phyloP scores from a whole-genome alignment of 2,329 filamentous ascomycete species.

The Aspergillus flavus region DNA sequence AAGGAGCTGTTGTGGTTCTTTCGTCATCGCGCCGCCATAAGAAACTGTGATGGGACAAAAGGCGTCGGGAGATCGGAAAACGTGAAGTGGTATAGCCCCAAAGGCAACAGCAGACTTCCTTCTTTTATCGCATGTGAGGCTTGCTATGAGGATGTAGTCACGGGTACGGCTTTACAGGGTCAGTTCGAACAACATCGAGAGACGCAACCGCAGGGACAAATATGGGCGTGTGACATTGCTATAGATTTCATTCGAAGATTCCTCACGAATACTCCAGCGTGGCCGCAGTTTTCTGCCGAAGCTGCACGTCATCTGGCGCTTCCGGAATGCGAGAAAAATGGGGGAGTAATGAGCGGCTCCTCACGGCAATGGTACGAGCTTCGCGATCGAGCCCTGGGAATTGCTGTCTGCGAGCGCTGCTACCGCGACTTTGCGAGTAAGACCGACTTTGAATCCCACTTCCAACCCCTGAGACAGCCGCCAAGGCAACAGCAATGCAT shows the following conservation, averaged over 20 bases:
- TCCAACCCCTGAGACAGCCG: background rate
- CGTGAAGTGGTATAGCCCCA: background rate
- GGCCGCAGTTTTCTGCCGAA: background rate
- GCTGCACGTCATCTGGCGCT: background rate
- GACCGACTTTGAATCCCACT: background rate
- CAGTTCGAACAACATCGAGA: background rate
- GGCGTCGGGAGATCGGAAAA: background rate
- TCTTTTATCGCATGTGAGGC: background rate
- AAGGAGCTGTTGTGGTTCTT: background rate
- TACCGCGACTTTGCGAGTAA: background rate
- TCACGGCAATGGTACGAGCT: background rate
- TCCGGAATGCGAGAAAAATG: background rate
- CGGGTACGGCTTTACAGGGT: background rate
- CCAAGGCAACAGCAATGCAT: background rate
- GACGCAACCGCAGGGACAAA: background rate
- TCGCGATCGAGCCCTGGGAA: background rate
- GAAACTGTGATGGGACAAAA: background rate
- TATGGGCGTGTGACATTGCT: background rate
- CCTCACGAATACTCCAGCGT: background rate
- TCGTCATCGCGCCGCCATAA: background rate
- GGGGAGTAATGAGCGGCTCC: background rate
- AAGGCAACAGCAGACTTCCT: background rate
- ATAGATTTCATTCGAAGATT: background rate
- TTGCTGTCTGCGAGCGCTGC: background rate
- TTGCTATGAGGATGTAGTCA: background rate